Evolutionary conservation across 306 rosid species (phyloP).

Genomic region (Carpinus fangiana): DNA sequence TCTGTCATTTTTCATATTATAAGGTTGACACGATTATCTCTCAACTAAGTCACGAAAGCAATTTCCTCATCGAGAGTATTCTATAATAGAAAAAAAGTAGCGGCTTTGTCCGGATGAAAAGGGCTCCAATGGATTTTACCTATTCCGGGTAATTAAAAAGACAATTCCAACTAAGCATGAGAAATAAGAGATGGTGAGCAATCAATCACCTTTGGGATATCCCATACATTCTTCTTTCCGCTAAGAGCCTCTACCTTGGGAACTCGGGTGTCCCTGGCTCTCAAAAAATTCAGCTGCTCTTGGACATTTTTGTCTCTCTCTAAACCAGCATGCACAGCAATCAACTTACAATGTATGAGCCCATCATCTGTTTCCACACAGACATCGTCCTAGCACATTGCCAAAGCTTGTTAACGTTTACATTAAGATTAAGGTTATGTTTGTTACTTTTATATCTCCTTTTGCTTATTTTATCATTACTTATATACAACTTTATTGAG

Average conservation of each 20-base stretch:
- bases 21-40: constrained; percentile 40
- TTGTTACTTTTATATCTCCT: too few relatives aligned
- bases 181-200: neutral
- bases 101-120: too few relatives aligned
- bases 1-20: constrained; percentile 11
- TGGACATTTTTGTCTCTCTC: constrained; percentile 62
- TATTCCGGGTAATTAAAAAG: too few relatives aligned
- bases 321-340: constrained; percentile 93
- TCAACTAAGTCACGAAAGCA: neutral
- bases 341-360: constrained; percentile 63
- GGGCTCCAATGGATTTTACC: too few relatives aligned
- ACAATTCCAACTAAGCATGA: too few relatives aligned
- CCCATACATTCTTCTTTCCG: constrained; percentile 73
- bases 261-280: constrained; percentile 61
- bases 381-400: constrained; percentile 62
- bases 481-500: too few relatives aligned
- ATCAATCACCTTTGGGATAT: constrained; percentile 74
- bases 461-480: too few relatives aligned
- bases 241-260: constrained; percentile 66
- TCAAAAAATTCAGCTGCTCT: constrained; percentile 66
- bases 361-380: constrained; percentile 60
- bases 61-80: too few relatives aligned
- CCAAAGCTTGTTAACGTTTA: neutral
- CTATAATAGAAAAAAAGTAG: too few relatives aligned
- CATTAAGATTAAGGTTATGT: too few relatives aligned